Base-by-base conservation (phyloP, 169 alveolate species). In the Eimeria acervulina region DNA sequence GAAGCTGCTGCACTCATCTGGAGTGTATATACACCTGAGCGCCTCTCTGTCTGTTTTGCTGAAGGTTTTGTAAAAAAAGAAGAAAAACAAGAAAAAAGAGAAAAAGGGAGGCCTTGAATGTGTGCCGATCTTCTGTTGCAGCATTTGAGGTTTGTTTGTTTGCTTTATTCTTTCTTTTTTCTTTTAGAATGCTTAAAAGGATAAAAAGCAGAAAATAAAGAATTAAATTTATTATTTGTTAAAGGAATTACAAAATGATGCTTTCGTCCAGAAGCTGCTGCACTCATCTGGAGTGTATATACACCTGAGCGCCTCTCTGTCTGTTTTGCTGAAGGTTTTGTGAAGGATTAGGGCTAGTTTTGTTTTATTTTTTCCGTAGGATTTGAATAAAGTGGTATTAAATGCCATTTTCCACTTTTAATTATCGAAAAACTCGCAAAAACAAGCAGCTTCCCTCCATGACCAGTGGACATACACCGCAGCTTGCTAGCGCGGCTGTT, bases 391-490 rank as follows among this genome's bases (percentile, higher is more conserved):
- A 63, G 33, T 63, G 8, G 23, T 15, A 26, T 63, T 28, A 0
- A 2, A 26, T 63, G 21, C 8, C 21, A 8, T 63, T 13, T 63
- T 8, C 10, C 7, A 0, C 76, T 28, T 63, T 63, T 26, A 63
- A 63, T 26, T 10, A 8, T 10, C 33, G n/a, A 63, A 26, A 63
- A 63, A 63, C 38, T 19, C 23, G 10, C 10, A 63, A 63, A 63
- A 63, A 63, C 76, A 63, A 28, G 33, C 76, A 19, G 21, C 13
- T 63, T 28, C 13, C 76, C 76, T 12, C 55, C 74, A 10, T 23
- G 76, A 63, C 76, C 76, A 63, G 31, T 63, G 76, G 76, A 63
- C 76, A 23, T 63, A 63, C 76, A 63, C 38, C 33, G n/a, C 76
- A 63, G 76, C 76, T 63, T 63, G 76, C 76, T 63, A 63, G 76